Conservation (phyloP, 768 basidiomycete species). For the Pleurotus cornucopiae region DNA sequence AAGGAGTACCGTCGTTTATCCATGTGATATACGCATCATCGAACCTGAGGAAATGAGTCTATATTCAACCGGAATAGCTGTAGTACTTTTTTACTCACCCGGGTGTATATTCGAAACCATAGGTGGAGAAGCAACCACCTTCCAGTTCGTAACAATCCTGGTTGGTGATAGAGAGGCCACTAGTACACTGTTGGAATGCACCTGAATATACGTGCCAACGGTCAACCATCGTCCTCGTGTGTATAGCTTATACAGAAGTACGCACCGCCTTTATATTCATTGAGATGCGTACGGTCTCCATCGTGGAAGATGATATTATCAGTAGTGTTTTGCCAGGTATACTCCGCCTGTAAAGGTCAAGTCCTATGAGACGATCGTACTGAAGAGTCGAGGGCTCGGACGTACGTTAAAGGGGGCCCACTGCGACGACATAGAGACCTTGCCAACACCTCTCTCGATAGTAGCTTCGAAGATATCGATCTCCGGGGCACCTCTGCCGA, state of each 20-base stretch:
- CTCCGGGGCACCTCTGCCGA: slow-evolving; percentile 66
- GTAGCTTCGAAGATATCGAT: slow-evolving; percentile 68
- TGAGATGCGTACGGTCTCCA: slow-evolving; percentile 38
- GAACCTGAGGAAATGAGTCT: slow-evolving; percentile 27
- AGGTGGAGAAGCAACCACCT: slow-evolving; percentile 26
- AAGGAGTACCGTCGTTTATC: slow-evolving; percentile 51
- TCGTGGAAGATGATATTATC: slow-evolving; percentile 49
- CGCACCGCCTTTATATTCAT: slow-evolving; percentile 59
- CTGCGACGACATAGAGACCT: slow-evolving; percentile 50
- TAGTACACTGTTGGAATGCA: slow-evolving; percentile 70
- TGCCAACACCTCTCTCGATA: slow-evolving; percentile 22
- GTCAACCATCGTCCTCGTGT: too few relatives aligned
- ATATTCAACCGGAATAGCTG: slow-evolving; percentile 15
- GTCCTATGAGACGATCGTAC: slow-evolving; percentile 20
- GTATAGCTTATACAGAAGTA: slow-evolving; percentile 24
- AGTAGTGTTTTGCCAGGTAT: slow-evolving; percentile 50
- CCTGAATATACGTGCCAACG: slow-evolving; percentile 32
- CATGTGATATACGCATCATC: slow-evolving; percentile 63
- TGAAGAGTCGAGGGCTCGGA: slow-evolving; percentile 18
- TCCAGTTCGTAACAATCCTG: slow-evolving; percentile 57
- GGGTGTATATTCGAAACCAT: slow-evolving; percentile 48
- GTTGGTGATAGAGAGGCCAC: slow-evolving; percentile 58
- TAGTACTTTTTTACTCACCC: slow-evolving; percentile 25
- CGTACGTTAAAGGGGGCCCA: slow-evolving; percentile 60
- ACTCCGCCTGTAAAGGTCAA: slow-evolving; percentile 45